A percentile compares a stretch with the other conserved stretches of the same genome.
phyloP scores from a whole-genome alignment of 2,329 filamentous ascomycete genomes.

The Trichoderma afroharzianum region DNA sequence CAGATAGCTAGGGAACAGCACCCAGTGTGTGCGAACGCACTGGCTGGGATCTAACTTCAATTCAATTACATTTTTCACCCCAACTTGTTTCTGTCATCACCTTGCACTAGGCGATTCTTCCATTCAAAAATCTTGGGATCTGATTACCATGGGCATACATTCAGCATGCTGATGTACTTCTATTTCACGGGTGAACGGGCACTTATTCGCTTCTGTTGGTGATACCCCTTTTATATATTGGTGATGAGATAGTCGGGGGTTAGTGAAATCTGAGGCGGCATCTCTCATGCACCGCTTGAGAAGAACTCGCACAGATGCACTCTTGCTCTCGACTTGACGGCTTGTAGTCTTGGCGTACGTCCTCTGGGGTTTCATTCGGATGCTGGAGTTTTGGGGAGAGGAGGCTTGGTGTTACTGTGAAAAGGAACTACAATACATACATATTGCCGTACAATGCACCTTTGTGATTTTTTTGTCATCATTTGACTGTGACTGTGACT shows the following conservation, averaged over 20 bases:
- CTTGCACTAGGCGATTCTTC: slow-evolving; percentile 26
- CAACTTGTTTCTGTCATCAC: slow-evolving; percentile 23
- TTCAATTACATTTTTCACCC: slow-evolving; percentile 19
- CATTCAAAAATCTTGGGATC: slow-evolving; percentile 20
- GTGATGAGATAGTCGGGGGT: slow-evolving; percentile 4
- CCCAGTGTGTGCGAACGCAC: slow-evolving; percentile 17
- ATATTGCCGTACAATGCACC: neutral
- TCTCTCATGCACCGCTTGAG: neutral
- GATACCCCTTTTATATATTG: slow-evolving; percentile 32
- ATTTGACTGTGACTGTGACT: neutral
- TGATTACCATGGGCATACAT: slow-evolving; percentile 21
- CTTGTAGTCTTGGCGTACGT: slow-evolving; percentile 31
- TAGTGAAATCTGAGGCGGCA: neutral
- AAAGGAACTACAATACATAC: neutral
- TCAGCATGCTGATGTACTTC: slow-evolving; percentile 19
- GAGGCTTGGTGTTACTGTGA: slow-evolving; percentile 22
- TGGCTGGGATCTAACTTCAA: slow-evolving; percentile 22
- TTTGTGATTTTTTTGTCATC: neutral
- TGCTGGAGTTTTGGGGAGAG: slow-evolving; percentile 21
- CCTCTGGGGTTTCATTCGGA: slow-evolving; percentile 27
- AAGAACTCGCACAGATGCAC: neutral
- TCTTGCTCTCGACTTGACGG: slow-evolving; percentile 21
- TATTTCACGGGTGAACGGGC: slow-evolving; percentile 21
- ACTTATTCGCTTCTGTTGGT: slow-evolving; percentile 31
- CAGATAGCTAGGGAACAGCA: neutral